Evolutionary conservation across 805 yeast species (phyloP), one percentile per base, ranked within the genome.

Genomic region (Candida fluviatilis): DNA sequence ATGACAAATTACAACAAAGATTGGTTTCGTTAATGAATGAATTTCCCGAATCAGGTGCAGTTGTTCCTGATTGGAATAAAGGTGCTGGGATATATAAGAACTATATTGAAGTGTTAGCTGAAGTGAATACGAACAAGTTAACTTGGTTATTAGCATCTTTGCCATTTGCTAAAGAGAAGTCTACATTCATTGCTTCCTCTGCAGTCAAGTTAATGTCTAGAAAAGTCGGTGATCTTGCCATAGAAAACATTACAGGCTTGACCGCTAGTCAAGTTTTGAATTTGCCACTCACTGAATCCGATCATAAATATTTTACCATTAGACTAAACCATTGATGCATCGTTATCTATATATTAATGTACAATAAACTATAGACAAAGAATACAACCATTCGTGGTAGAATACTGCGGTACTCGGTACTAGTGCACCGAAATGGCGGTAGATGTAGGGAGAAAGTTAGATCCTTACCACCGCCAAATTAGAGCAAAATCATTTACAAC

Each of bases 1-100:
- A 56, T 11, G 4, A 45, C 31, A 25, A 34, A 1, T 63, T 67
- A 15, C 71, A 64, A 3, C 47, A 56, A 29, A 54, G 63, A 17
- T 69, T 76, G 25, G 43, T 57, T 16, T 57, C 55, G 13, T 57
- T 83, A 7, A 50, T 75, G 31, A 39, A 52, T 2, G 42, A 54
- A 42, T 74, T 75, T 56, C 82, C 81, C 10, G 60, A 57, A 26
- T 50, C 51, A 1, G 66, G 69, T 6, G 45, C 46, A 17, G 57
- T 54, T 17, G 61, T 75, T 11, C 57, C 73, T 3, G 65, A 63
- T 28, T 82, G 84, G 83, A 58, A 64, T 15, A 58, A 57, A 21
- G 85, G 86, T 1, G 76, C 83, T 18, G 81, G 75, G 0, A 62
- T 83, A 4, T 84, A 76, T 53, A 64, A 66, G 25, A 66, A 68